Evolutionary conservation across 345 rosid species (phyloP).

Genomic region (Turritis glabra): DNA sequence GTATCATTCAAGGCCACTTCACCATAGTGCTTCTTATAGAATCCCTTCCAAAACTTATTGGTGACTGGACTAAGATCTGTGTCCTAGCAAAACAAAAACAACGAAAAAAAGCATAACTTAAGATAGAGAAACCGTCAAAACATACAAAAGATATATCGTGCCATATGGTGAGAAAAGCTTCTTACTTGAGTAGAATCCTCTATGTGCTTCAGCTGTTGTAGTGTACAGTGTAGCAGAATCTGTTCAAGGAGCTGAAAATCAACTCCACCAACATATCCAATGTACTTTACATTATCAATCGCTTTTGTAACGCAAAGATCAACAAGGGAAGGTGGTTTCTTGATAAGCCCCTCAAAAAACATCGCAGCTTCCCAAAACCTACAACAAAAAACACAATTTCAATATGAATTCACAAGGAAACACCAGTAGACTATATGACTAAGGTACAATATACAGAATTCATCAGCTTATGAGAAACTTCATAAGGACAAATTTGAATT

Average conservation of each 20-base stretch:
- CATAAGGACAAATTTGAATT: not conserved
- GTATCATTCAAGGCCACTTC: conserved; percentile 38
- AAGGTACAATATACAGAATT: not conserved
- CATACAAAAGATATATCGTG: not conserved
- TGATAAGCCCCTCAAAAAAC: conserved; percentile 27
- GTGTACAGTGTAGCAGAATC: conserved; percentile 69
- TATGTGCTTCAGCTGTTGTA: conserved; percentile 74
- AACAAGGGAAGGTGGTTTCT: conserved; percentile 65
- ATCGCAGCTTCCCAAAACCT: conserved; percentile 21
- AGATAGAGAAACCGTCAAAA: not conserved
- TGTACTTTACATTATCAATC: conserved; percentile 57
- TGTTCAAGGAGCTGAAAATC: conserved; percentile 71
- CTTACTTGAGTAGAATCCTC: conserved; percentile 69
- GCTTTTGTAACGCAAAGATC: conserved; percentile 74
- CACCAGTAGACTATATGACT: not conserved
- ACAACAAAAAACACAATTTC: not conserved
- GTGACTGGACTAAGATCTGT: conserved; percentile 84
- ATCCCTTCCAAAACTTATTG: conserved; percentile 72
- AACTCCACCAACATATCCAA: conserved; percentile 89
- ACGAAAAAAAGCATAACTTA: conserved; percentile 1
- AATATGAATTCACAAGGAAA: conserved; percentile 1
- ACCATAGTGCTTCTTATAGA: conserved; percentile 65
- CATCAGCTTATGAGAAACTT: not conserved
- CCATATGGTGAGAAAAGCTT: not conserved
- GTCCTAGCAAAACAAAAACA: conserved; percentile 46